phyloP scores from a whole-genome alignment of 805 yeast species.

The Isabelozyma pseudorhagii region DNA sequence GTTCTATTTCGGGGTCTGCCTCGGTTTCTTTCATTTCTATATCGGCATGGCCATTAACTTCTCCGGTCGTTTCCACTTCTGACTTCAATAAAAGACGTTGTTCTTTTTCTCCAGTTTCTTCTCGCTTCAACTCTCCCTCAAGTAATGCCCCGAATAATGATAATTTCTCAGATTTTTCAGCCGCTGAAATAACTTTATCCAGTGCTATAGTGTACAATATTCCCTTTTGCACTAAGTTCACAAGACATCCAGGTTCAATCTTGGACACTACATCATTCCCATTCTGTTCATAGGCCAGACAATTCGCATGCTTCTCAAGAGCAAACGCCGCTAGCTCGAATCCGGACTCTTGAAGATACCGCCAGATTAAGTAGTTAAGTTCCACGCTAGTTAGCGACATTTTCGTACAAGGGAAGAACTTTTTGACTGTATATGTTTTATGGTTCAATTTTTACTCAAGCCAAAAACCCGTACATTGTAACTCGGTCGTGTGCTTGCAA shows the following conservation, averaged over 20 bases:
- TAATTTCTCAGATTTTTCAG: conserved; percentile 21
- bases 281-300: conserved; percentile 51
- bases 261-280: conserved; percentile 37
- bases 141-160: conserved; percentile 55
- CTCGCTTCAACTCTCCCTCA: conserved; percentile 29
- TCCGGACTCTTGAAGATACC: conserved; percentile 86
- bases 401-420: neutral
- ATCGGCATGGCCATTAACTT: neutral
- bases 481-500: no score
- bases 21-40: conserved; percentile 5
- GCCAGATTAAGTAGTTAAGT: conserved; percentile 87
- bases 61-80: conserved; percentile 1
- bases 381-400: conserved; percentile 85
- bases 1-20: neutral
- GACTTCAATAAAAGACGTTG: conserved; percentile 8
- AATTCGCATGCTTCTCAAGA: conserved; percentile 68
- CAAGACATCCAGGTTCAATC: conserved; percentile 78
- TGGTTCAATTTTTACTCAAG: no score
- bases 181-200: conserved; percentile 36
- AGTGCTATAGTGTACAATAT: conserved; percentile 74
- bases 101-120: conserved; percentile 2
- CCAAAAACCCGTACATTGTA: no score
- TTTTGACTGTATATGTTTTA: neutral
- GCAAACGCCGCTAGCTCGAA: conserved; percentile 76
- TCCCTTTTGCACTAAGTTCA: conserved; percentile 82